Conservation (phyloP, 139 green algal species). For the Astrephomene gubernaculifera region DNA sequence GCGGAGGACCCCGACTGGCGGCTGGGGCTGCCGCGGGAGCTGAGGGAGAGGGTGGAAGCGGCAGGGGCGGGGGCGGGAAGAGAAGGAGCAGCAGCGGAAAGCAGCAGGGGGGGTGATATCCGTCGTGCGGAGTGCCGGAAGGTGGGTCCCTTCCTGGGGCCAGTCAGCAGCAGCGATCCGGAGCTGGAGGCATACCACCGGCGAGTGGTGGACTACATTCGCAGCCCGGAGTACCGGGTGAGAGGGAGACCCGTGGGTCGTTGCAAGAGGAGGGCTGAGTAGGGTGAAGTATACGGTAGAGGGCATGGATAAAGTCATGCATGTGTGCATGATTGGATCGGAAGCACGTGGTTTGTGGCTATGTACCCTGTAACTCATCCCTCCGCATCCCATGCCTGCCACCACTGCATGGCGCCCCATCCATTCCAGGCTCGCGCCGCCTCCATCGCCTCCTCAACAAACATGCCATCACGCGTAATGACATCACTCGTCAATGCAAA, state of each 20-base stretch:
- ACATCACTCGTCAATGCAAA: too few relatives aligned
- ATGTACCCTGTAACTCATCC: too few relatives aligned
- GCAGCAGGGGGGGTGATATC: neutral
- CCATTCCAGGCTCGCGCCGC: constrained; percentile 11
- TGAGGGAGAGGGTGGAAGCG: neutral
- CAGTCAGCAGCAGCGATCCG: neutral
- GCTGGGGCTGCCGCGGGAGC: neutral
- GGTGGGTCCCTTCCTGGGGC: neutral
- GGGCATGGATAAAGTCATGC: too few relatives aligned
- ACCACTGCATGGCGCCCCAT: too few relatives aligned
- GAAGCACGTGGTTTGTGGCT: too few relatives aligned
- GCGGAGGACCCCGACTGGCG: neutral
- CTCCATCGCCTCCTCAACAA: constrained; percentile 5
- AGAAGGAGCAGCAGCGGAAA: neutral
- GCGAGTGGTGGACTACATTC: neutral
- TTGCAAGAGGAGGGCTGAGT: too few relatives aligned
- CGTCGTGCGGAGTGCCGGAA: constrained; percentile 2
- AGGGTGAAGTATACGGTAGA: too few relatives aligned
- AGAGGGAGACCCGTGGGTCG: neutral
- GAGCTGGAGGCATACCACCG: neutral
- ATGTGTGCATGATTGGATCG: too few relatives aligned
- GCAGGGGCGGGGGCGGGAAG: neutral
- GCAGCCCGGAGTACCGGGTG: constrained; percentile 38
- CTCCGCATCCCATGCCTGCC: too few relatives aligned
- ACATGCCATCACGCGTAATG: too few relatives aligned